Evolutionary conservation across 345 rosid genomes (phyloP).

Genomic region (Cochlearia excelsa): DNA sequence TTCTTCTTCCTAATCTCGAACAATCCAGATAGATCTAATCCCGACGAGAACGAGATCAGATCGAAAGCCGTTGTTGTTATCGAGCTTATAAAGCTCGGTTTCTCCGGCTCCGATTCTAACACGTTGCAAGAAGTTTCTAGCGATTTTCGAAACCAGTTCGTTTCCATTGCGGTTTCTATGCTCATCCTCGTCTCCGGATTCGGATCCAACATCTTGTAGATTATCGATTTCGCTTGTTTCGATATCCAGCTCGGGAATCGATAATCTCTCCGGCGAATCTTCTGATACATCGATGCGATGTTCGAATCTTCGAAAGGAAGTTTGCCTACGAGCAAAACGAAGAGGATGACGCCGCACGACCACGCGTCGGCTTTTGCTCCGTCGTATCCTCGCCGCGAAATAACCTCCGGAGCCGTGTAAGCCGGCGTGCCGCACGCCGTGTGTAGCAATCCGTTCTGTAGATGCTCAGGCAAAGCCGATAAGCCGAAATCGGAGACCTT

Average conservation of each 20-base stretch:
- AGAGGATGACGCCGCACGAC: slow-evolving; percentile 87
- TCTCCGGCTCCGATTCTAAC: slow-evolving; percentile 21
- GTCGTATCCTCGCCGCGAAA: slow-evolving; percentile 56
- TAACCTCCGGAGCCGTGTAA: slow-evolving; percentile 77
- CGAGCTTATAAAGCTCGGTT: slow-evolving; percentile 8
- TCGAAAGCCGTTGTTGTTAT: slow-evolving; percentile 69
- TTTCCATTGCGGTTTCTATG: slow-evolving; percentile 50
- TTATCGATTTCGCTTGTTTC: slow-evolving; percentile 52
- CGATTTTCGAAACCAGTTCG: slow-evolving; percentile 61
- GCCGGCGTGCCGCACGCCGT: slow-evolving; percentile 92
- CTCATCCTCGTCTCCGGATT: slow-evolving; percentile 74
- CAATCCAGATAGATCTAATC: slow-evolving; percentile 72
- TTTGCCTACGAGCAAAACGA: slow-evolving; percentile 51
- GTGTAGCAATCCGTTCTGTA: slow-evolving; percentile 62
- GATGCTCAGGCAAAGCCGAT: slow-evolving; percentile 74
- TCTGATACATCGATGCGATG: slow-evolving; percentile 61
- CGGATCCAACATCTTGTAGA: slow-evolving; percentile 74
- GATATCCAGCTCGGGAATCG: slow-evolving; percentile 62
- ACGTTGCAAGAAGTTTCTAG: slow-evolving; percentile 27
- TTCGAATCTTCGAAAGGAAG: slow-evolving; percentile 72
- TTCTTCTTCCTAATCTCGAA: slow-evolving; percentile 50
- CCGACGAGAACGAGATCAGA: slow-evolving; percentile 66
- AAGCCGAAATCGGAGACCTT: slow-evolving; percentile 89
- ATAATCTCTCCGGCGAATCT: slow-evolving; percentile 59
- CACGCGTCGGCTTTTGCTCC: slow-evolving; percentile 42